These are phyloP conservation scores for Cruciata laevipes DNA, from an alignment of 257 asterid genomes.

Conservation along the genomic window DNA sequence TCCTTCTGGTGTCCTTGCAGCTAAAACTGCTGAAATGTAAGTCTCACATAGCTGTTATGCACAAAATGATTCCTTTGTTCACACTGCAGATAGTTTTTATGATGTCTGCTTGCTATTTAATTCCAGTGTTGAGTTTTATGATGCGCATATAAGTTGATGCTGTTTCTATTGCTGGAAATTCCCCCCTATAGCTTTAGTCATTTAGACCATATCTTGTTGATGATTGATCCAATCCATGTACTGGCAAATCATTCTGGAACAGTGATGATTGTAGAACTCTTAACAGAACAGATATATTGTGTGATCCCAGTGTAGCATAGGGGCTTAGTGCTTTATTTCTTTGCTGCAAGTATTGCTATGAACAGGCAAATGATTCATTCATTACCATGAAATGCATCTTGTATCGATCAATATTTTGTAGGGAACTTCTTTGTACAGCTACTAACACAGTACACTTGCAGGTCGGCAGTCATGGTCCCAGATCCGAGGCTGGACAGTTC, in stretches of 20 bases:
- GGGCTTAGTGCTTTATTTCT: neutral
- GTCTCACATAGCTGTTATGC: conserved; percentile 18
- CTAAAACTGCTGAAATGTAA: conserved; percentile 90
- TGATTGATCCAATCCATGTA: neutral
- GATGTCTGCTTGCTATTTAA: neutral
- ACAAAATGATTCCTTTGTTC: neutral
- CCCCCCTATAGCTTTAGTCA: neutral
- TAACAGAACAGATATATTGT: neutral
- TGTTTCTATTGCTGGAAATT: neutral
- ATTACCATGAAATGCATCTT: neutral
- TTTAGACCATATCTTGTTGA: neutral
- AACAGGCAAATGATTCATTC: neutral
- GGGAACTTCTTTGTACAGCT: neutral
- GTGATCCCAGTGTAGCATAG: neutral
- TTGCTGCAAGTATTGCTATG: neutral
- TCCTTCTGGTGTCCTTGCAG: conserved; percentile 85
- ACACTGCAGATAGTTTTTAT: neutral
- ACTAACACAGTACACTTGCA: conserved; percentile 30
- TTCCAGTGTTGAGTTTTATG: neutral
- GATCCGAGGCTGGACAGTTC: conserved; percentile 82
- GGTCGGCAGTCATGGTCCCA: conserved; percentile 93
- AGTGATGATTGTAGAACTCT: neutral
- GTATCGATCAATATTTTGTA: neutral
- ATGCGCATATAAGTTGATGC: neutral
- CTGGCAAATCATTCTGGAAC: neutral